These are phyloP conservation scores for Ophiocytium majus DNA, from an alignment of 352 stramenopile species.

Conservation along the genomic window DNA sequence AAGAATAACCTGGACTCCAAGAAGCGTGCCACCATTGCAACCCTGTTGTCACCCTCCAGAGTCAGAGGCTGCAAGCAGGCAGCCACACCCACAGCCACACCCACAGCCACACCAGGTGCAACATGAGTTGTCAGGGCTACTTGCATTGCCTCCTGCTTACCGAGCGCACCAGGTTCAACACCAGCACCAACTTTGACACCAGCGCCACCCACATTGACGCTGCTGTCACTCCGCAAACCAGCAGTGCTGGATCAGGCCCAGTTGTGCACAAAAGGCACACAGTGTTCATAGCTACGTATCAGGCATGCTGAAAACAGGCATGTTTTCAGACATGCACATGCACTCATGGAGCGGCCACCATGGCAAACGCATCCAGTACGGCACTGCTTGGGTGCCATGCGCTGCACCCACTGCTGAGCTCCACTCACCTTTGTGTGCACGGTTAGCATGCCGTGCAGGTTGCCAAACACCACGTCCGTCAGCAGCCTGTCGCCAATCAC, in stretches of 20 bases:
- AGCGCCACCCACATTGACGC: no score
- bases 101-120: neutral
- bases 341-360: neutral
- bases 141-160: no score
- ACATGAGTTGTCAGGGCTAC: neutral
- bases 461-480: slow-evolving; percentile 95
- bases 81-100: no score
- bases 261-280: neutral
- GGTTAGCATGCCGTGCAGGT: slow-evolving; percentile 91
- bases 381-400: neutral
- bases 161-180: no score
- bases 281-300: neutral
- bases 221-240: no score
- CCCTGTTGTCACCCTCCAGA: slow-evolving; percentile 43
- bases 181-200: no score
- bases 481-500: slow-evolving; percentile 94
- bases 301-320: slow-evolving; percentile 1
- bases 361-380: neutral
- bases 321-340: neutral
- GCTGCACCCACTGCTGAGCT: neutral
- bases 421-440: slow-evolving; percentile 75
- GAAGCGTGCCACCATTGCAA: slow-evolving; percentile 36
- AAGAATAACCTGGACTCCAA: slow-evolving; percentile 43
- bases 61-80: slow-evolving; percentile 40
- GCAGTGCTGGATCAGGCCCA: neutral